Evolutionary conservation across 2,329 filamentous ascomycete genomes (phyloP).

Genomic region (Trichoderma semiorbis): DNA sequence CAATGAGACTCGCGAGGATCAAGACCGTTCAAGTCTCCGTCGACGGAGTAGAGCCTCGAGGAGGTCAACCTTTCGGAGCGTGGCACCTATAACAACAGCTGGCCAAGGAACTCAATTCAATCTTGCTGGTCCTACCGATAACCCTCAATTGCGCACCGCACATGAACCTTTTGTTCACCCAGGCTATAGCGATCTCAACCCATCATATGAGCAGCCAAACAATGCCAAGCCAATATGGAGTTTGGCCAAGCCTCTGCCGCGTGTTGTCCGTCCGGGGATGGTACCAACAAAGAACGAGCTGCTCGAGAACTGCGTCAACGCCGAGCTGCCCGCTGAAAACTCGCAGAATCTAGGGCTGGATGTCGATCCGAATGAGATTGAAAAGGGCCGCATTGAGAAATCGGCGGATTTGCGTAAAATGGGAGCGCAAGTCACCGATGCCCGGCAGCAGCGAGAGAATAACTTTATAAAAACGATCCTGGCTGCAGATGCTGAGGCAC

Average conservation of each 20-base stretch:
- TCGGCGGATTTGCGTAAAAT: neutral
- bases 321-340: conserved; percentile 1
- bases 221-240: conserved; percentile 7
- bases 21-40: neutral
- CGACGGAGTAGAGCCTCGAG: conserved; percentile 7
- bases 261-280: conserved; percentile 6
- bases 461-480: neutral
- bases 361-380: conserved; percentile 3
- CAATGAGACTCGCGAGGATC: neutral
- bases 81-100: neutral
- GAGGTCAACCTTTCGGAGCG: neutral
- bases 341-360: conserved; percentile 4
- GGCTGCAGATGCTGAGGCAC: neutral
- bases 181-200: neutral
- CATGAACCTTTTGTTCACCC: neutral
- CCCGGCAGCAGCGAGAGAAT: neutral
- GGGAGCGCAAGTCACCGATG: conserved; percentile 4
- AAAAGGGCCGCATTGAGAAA: conserved; percentile 6
- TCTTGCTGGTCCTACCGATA: neutral
- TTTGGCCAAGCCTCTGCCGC: conserved; percentile 2
- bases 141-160: neutral
- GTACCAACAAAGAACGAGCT: conserved; percentile 3
- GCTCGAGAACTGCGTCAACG: neutral
- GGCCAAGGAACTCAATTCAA: neutral
- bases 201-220: neutral